Conservation (phyloP, 2,329 filamentous ascomycete genomes). For the Sporothrix phasma region DNA sequence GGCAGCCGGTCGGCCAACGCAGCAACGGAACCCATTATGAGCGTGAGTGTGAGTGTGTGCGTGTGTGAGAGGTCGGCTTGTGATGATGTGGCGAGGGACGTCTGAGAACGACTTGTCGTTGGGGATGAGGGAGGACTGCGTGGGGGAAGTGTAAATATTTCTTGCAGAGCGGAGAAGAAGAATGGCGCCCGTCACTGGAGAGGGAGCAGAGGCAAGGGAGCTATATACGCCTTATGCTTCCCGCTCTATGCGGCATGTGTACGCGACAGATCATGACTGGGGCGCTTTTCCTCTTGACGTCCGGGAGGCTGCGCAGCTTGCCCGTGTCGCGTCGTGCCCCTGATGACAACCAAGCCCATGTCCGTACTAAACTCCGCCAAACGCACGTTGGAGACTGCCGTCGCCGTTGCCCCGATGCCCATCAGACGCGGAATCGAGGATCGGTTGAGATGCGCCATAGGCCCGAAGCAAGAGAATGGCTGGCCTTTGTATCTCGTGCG, state of each 20-base stretch:
- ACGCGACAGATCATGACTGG: too few relatives aligned
- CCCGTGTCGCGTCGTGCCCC: neutral
- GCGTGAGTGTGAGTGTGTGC: neutral
- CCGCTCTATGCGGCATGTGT: too few relatives aligned
- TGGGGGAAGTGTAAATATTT: neutral
- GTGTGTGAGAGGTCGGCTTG: neutral
- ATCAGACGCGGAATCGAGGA: neutral
- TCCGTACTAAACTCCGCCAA: too few relatives aligned
- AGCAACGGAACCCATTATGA: neutral
- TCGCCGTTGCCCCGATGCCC: neutral
- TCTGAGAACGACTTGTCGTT: too few relatives aligned
- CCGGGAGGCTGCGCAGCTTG: neutral
- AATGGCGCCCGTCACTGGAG: neutral
- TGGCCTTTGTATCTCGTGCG: neutral
- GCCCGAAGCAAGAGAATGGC: neutral
- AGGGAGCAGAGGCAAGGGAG: too few relatives aligned
- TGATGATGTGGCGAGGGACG: too few relatives aligned
- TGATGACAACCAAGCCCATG: neutral
- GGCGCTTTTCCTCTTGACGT: neutral
- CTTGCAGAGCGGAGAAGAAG: neutral
- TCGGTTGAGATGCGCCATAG: neutral
- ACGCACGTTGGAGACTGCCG: too few relatives aligned
- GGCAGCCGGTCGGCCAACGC: conserved; percentile 10
- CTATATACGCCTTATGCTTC: too few relatives aligned
- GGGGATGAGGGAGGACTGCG: neutral